Evolutionary conservation across 2,329 filamentous ascomycete species (phyloP).

Genomic region (Fusarium napiforme): DNA sequence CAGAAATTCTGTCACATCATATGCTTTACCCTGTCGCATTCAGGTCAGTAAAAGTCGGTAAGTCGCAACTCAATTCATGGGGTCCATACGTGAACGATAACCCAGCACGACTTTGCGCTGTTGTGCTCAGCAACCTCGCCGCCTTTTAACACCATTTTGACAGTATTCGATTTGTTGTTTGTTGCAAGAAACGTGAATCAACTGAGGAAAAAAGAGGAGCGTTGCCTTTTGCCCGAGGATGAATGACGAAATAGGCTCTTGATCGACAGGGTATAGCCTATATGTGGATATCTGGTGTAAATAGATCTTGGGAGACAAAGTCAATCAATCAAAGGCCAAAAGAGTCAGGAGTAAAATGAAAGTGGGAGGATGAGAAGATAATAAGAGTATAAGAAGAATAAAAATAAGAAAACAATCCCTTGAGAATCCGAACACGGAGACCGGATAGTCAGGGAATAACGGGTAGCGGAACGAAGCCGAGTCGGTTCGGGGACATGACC

Average conservation of each 20-base stretch:
- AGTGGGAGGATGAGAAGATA: background rate
- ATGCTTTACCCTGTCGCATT: constrained; percentile 72
- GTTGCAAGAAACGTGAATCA: background rate
- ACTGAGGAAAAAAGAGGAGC: background rate
- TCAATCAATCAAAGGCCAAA: background rate
- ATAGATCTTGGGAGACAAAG: background rate
- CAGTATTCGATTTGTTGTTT: background rate
- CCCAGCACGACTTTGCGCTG: constrained; percentile 87
- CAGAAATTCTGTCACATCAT: constrained; percentile 92
- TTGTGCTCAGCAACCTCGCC: constrained; percentile 76
- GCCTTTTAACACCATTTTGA: constrained; percentile 60
- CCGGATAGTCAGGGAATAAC: constrained; percentile 7
- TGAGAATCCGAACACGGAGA: constrained; percentile 19
- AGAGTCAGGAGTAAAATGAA: background rate
- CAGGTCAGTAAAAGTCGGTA: constrained; percentile 30
- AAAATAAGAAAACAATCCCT: background rate
- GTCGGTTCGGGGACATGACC: constrained; percentile 9
- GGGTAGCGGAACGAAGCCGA: constrained; percentile 28
- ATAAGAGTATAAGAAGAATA: background rate
- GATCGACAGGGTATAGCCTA: constrained; percentile 11
- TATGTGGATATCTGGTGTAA: background rate
- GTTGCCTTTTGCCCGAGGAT: constrained; percentile 40
- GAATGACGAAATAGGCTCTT: constrained; percentile 30
- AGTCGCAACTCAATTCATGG: background rate
- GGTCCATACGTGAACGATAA: constrained; percentile 77